Percentiles rank a stretch among this genome's conserved stretches.
These are phyloP conservation scores for Xylariales sp. DNA, from an alignment of 2,329 filamentous ascomycete genomes.

Conservation along the genomic window DNA sequence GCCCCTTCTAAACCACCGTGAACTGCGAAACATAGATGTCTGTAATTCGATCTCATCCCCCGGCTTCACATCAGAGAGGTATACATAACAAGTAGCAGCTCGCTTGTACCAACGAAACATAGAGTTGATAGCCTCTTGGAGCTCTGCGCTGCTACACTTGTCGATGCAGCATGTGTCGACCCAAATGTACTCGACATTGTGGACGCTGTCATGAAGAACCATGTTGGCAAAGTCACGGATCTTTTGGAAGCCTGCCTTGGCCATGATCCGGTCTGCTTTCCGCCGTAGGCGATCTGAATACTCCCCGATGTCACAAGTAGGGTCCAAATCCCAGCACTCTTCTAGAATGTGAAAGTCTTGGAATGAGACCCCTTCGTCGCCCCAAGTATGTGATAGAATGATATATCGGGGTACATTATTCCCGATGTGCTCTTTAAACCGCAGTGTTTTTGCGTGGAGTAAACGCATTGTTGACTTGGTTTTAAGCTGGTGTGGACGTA, in stretches of 20 bases:
- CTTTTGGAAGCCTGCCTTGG: background rate
- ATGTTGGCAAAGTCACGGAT: background rate
- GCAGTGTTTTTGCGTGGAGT: too few species aligned
- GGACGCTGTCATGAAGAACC: background rate
- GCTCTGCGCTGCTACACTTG: conserved; percentile 7
- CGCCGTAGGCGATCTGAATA: too few species aligned
- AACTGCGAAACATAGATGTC: background rate
- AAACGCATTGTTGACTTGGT: too few species aligned
- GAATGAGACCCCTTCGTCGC: background rate
- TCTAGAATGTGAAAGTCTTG: too few species aligned
- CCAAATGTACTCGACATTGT: conserved; percentile 2
- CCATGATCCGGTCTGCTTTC: background rate
- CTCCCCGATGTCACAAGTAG: too few species aligned
- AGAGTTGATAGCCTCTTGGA: conserved; percentile 7
- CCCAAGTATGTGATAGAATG: background rate
- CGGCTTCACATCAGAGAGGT: background rate
- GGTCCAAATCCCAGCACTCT: too few species aligned
- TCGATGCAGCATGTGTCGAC: conserved; percentile 9
- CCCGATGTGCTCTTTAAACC: too few species aligned
- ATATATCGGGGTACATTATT: background rate
- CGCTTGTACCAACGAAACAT: conserved; percentile 8
- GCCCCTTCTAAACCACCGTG: conserved; percentile 8
- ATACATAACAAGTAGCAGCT: conserved; percentile 5
- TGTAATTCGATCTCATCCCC: background rate
- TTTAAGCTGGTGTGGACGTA: too few species aligned